Conservation (phyloP, 176 grass and related monocot species). For the Oropetium thomaeum region DNA sequence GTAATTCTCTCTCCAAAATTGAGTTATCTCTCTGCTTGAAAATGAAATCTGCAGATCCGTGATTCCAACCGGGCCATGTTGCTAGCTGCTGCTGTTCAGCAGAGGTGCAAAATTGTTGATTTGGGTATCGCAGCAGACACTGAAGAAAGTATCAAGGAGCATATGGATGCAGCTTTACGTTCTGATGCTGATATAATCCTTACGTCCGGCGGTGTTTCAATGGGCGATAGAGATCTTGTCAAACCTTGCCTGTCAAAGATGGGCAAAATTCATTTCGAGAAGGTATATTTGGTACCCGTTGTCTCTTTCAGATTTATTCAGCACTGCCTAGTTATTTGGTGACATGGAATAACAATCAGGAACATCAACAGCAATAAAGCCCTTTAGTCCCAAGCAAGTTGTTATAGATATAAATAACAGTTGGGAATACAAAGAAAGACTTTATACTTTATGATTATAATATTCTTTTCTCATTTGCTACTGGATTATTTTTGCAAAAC, state of each 20-base stretch:
- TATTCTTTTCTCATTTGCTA: neutral
- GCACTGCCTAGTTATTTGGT: neutral
- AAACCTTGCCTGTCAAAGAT: conserved; percentile 80
- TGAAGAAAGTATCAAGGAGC: conserved; percentile 65
- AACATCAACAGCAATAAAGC: neutral
- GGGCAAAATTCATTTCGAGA: conserved; percentile 92
- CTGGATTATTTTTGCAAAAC: neutral
- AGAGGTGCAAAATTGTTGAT: conserved; percentile 79
- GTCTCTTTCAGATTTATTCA: neutral
- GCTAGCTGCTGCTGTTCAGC: conserved; percentile 74
- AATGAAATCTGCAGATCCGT: conserved; percentile 68
- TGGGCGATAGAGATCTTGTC: conserved; percentile 95
- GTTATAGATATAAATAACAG: neutral
- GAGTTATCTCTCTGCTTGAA: conserved; percentile 4
- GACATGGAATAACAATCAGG: neutral
- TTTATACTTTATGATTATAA: neutral
- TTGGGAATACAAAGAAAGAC: neutral
- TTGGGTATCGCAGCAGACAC: conserved; percentile 85
- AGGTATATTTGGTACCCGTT: conserved; percentile 37
- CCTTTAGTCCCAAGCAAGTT: neutral
- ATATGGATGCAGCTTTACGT: conserved; percentile 59
- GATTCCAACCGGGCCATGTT: conserved; percentile 94
- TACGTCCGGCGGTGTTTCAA: conserved; percentile 93
- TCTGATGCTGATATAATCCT: conserved; percentile 81
- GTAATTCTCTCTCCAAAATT: neutral